Evolutionary conservation across 768 basidiomycete genomes (phyloP).

Genomic region (Cystofilobasidium capitatum): DNA sequence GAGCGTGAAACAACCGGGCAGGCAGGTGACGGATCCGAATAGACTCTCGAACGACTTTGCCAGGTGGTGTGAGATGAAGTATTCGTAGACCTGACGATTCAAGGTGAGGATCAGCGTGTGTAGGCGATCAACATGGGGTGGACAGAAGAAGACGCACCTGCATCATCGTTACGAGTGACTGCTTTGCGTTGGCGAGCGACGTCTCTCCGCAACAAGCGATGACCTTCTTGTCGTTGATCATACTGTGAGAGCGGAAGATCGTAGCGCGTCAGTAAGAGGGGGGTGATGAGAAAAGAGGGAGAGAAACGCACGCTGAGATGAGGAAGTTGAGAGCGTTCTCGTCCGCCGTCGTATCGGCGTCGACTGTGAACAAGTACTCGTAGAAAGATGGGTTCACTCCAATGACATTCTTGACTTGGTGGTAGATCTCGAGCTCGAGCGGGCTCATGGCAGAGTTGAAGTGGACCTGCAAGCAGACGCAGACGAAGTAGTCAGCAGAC

Average conservation of each 20-base stretch:
- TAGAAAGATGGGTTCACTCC: slow-evolving; percentile 98
- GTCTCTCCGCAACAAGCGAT: slow-evolving; percentile 96
- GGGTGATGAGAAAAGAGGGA: neutral
- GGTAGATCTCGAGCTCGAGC: slow-evolving; percentile 93
- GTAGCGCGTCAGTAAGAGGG: neutral
- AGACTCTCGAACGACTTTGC: slow-evolving; percentile 95
- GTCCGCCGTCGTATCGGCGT: slow-evolving; percentile 90
- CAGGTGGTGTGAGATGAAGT: slow-evolving; percentile 98
- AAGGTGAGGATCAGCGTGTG: neutral
- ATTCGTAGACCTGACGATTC: slow-evolving; percentile 72
- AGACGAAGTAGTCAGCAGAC: neutral
- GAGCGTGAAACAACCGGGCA: slow-evolving; percentile 97
- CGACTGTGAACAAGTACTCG: slow-evolving; percentile 86
- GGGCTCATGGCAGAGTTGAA: slow-evolving; percentile 96
- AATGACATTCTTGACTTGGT: slow-evolving; percentile 99
- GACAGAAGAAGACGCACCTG: slow-evolving; percentile 49
- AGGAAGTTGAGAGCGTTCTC: slow-evolving; percentile 78
- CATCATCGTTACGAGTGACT: slow-evolving; percentile 95
- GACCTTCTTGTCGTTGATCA: slow-evolving; percentile 81
- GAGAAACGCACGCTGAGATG: slow-evolving; percentile 70
- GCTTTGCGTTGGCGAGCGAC: slow-evolving; percentile 79
- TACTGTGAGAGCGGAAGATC: slow-evolving; percentile 45
- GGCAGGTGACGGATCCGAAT: slow-evolving; percentile 95
- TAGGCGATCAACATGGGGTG: too few relatives aligned
- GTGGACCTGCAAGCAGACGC: slow-evolving; percentile 57